Evolutionary conservation across 257 asterid genomes (phyloP).

Genomic region (Voacanga thouarsii): DNA sequence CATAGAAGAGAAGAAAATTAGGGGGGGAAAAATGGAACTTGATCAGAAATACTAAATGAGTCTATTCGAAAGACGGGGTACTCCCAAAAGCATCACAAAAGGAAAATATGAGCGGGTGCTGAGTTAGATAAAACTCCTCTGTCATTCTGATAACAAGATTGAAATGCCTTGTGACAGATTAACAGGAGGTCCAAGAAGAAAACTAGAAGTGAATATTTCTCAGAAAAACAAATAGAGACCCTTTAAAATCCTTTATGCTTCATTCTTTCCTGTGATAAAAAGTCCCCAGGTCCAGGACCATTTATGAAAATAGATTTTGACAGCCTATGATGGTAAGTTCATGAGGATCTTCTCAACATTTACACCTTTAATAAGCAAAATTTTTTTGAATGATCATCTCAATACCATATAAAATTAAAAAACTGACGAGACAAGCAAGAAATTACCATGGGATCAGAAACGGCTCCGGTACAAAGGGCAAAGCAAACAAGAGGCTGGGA

Average conservation of each 20-base stretch:
- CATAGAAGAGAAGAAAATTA: conserved; percentile 4
- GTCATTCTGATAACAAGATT: background rate
- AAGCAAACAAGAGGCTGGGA: conserved; percentile 55
- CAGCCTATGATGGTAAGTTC: background rate
- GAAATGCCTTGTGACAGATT: background rate
- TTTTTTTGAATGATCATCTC: background rate
- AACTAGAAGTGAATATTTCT: background rate
- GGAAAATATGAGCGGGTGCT: background rate
- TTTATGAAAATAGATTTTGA: background rate
- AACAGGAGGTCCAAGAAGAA: background rate
- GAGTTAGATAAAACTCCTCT: background rate
- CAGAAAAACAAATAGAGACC: background rate
- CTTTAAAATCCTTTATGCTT: background rate
- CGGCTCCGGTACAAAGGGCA: conserved; percentile 54
- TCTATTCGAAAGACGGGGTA: background rate
- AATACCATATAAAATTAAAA: background rate
- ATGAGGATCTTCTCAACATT: background rate
- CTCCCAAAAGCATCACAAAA: background rate
- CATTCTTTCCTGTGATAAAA: background rate
- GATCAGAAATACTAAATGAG: background rate
- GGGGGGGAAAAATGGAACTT: background rate
- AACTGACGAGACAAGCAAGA: conserved; percentile 2
- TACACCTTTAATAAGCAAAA: background rate
- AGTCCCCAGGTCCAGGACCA: background rate
- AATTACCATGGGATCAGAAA: conserved; percentile 58